These are phyloP conservation scores for Hanseniaspora uvarum DNA, from an alignment of 1,139 yeast genomes.

Conservation along the genomic window DNA sequence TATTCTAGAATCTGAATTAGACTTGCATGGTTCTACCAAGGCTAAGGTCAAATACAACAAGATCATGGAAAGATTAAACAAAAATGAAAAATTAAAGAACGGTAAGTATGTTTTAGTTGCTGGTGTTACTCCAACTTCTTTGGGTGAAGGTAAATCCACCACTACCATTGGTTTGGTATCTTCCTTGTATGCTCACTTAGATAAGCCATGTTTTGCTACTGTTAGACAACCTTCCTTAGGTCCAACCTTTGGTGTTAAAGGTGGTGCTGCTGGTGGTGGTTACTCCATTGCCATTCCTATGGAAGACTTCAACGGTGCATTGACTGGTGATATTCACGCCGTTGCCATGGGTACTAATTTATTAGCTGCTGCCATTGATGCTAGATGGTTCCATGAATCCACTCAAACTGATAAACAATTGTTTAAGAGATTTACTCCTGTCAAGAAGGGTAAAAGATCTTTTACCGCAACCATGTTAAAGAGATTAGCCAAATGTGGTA, in stretches of 20 bases:
- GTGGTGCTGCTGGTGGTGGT: constrained; percentile 99
- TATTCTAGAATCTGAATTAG: constrained; percentile 69
- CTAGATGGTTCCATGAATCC: constrained; percentile 92
- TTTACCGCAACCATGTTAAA: constrained; percentile 72
- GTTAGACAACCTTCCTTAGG: constrained; percentile 99
- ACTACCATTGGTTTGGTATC: constrained; percentile 95
- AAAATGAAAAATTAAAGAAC: constrained; percentile 40
- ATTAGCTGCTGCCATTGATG: constrained; percentile 94
- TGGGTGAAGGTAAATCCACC: constrained; percentile 97
- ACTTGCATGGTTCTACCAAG: constrained; percentile 84
- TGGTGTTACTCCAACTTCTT: constrained; percentile 96
- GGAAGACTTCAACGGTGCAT: constrained; percentile 98
- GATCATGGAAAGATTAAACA: constrained; percentile 58
- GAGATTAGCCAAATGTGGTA: constrained; percentile 71
- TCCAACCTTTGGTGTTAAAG: constrained; percentile 96
- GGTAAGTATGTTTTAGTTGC: constrained; percentile 91
- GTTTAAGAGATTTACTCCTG: constrained; percentile 78
- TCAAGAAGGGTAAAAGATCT: constrained; percentile 68
- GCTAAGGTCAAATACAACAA: constrained; percentile 71
- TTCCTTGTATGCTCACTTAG: constrained; percentile 86
- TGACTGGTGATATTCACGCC: constrained; percentile 97
- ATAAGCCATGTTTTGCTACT: constrained; percentile 81
- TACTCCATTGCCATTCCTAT: constrained; percentile 96
- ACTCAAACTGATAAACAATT: constrained; percentile 87
- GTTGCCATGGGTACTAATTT: constrained; percentile 90